Conservation (phyloP, 192 early-diverging fungal genomes). For the Pilobolus umbonatus region DNA sequence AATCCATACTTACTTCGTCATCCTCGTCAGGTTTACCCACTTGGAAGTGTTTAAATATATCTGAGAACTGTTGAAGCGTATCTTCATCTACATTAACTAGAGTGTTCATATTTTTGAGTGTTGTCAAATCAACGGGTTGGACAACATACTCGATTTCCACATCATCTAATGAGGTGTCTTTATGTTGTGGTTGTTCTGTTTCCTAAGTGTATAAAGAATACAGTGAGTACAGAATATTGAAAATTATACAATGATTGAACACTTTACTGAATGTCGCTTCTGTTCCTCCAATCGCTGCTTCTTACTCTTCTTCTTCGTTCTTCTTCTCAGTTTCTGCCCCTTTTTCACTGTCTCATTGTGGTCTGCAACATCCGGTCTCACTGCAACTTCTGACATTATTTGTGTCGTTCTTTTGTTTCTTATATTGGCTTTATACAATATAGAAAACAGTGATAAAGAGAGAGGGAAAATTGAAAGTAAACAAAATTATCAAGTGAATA, state of each 20-base stretch:
- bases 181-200: background rate
- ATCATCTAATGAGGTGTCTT: slow-evolving; percentile 21
- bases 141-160: slow-evolving; percentile 36
- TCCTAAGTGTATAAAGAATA: background rate
- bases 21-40: slow-evolving; percentile 20
- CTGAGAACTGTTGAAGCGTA: slow-evolving; percentile 22
- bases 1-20: slow-evolving; percentile 3
- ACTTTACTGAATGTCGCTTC: slow-evolving; percentile 11
- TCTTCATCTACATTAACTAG: slow-evolving; percentile 19
- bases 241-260: background rate
- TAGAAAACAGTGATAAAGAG: too few relatives aligned
- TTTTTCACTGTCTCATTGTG: slow-evolving; percentile 17
- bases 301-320: slow-evolving; percentile 26
- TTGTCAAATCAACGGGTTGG: slow-evolving; percentile 18
- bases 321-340: slow-evolving; percentile 7
- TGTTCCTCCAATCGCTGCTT: slow-evolving; percentile 19
- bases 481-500: too few relatives aligned
- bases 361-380: background rate
- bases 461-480: too few relatives aligned
- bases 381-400: too few relatives aligned
- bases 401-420: too few relatives aligned
- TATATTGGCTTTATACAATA: too few relatives aligned
- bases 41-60: slow-evolving; percentile 33
- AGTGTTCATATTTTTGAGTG: slow-evolving; percentile 9
- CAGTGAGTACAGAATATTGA: background rate